phyloP scores from a whole-genome alignment of 75 land plant species.

The Ceratopteris richardii region DNA sequence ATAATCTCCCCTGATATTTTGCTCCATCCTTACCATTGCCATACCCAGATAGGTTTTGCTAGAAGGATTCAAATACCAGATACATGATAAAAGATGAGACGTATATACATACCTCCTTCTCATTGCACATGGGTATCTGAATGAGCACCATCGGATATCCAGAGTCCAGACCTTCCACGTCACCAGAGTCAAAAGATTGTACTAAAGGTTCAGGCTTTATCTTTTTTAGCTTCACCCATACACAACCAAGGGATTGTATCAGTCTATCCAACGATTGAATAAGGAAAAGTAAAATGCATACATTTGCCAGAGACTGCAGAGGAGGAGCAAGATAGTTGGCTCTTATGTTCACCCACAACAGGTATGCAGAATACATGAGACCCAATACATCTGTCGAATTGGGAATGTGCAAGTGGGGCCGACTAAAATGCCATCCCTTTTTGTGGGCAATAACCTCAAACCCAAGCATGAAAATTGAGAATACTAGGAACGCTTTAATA shows the following conservation, averaged over 20 bases:
- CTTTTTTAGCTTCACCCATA: slow-evolving; percentile 66
- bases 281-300: slow-evolving; percentile 64
- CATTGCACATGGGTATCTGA: slow-evolving; percentile 85
- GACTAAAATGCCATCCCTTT: slow-evolving; percentile 66
- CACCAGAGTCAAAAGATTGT: slow-evolving; percentile 41
- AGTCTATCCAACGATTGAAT: slow-evolving; percentile 66
- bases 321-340: slow-evolving; percentile 65
- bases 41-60: no score
- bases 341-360: slow-evolving; percentile 52
- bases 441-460: slow-evolving; percentile 64
- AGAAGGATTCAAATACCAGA: no score
- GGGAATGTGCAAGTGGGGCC: slow-evolving; percentile 32
- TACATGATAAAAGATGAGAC: no score
- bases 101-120: slow-evolving; percentile 44
- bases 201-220: slow-evolving; percentile 47
- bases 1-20: no score
- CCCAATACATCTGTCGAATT: slow-evolving; percentile 31
- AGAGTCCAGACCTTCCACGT: slow-evolving; percentile 37
- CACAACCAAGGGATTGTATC: slow-evolving; percentile 60
- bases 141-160: slow-evolving; percentile 78
- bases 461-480: slow-evolving; percentile 36
- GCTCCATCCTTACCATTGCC: no score
- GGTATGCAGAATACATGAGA: slow-evolving; percentile 42
- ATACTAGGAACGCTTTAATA: slow-evolving; percentile 39
- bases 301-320: slow-evolving; percentile 48